Base-by-base conservation (phyloP, 2,329 filamentous ascomycete genomes). In the Paecilomyces variotii region DNA sequence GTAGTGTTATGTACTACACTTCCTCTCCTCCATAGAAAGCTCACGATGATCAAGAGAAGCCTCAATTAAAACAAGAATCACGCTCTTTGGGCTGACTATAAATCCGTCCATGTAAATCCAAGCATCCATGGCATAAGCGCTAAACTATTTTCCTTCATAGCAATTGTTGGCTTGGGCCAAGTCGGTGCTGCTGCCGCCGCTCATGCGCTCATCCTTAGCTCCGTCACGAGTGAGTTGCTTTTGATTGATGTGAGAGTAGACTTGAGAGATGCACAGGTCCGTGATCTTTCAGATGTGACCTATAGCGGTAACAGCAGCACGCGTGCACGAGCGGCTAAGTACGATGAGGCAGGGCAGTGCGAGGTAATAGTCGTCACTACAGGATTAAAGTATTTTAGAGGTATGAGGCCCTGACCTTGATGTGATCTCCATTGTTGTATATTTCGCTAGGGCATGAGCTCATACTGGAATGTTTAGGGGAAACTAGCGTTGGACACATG, bases 361-460 rank as follows among this genome's bases (percentile, higher is more conserved):
- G 80, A 84, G 63, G 78, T 84, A 30, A 74, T 84, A 5, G 75
- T 84, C 53, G 78, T 84, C 55, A 82, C 80, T 0, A 80, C 81
- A 0, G 82, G 81, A 34, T 79, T 80, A n/a, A 82, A 79, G 65
- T 77, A 80, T 67, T 61, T 76, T 62, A 64, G 69, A 59, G 73
- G 76, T 72, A 69, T 54, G 60, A 56, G 27, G 26, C 19, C 56
- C 52, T 10, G 4, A 32, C 11, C 2, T 32, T 32, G 30, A 10
- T 7, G 2, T 10, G 30, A 32, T 10, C 9, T 32, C 11, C 7
- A 7, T 32, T 9, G 1, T 32, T 9, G 30, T 19, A 32, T 32
- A 2, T 32, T 32, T 2, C 2, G 9, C 7, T 14, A 26, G 3
- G 30, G 28, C 2, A 14, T 55, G 52, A n/a, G 26, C 50, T 25